Evolutionary conservation across 2,329 filamentous ascomycete genomes (phyloP), one percentile per base, ranked within the genome.

Genomic region (Rhynchosporium graminicola): DNA sequence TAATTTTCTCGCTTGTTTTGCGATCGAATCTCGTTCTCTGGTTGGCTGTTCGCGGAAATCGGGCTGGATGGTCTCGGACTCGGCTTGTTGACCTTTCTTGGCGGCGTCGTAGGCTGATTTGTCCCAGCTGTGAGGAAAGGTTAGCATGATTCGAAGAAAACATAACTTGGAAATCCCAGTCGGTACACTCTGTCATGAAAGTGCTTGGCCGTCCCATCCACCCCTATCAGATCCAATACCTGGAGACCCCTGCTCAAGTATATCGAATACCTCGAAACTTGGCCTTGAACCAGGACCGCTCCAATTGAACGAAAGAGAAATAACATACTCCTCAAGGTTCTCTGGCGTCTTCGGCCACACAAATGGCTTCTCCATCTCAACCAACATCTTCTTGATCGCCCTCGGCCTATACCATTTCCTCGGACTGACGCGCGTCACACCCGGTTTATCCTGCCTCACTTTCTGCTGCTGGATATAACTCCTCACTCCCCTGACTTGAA

Each of bases 321-420:
- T 38, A 54, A 80, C 82, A 62, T 79, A 92, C 74, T 80, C 77
- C 62, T 80, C 75, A 65, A 84, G 79, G 74, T 89, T 82, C 67
- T 80, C 76, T 4, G 91, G 90, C 68, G 80, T 76, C 67, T 86
- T 83, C 0, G 95, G 95, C 89, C 91, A 98, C 61, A 90, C 86
- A 79, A 99, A 99, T 4, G 93, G 91, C 79, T 88, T 80, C 65
- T 83, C 85, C 79, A 99, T 84, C 81, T 97, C 91, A 50, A 96
- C 91, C 47, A 90, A 96, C 95, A 99, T 99, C 76, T 88, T 90
- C 84, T 99, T 99, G 72, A 87, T 83, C 56, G 87, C 80, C 67
- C 84, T 81, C 31, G 90, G 89, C 29, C 94, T 85, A 76, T 86
- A 88, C 80, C 86, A 87, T 65, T 82, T 64, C 83, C 81, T 71